phyloP scores from a whole-genome alignment of 2,329 filamentous ascomycete species.

The Fonsecaea nubica region DNA sequence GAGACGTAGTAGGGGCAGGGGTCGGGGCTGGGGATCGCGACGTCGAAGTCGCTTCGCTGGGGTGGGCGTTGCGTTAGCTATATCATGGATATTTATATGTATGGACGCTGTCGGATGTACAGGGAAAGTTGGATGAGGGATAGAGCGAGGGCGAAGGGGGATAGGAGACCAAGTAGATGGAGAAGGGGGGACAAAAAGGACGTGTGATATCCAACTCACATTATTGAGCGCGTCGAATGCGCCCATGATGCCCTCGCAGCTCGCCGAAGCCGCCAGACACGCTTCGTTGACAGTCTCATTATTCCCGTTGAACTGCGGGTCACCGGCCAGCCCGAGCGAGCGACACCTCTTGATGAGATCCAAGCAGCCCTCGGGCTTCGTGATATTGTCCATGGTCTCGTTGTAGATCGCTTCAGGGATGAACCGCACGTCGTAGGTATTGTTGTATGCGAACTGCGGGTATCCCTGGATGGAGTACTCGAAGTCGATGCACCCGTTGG shows the following conservation, averaged over 20 bases:
- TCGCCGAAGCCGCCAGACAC: conserved; percentile 54
- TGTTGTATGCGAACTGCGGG: conserved; percentile 62
- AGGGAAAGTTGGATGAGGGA: too few species aligned
- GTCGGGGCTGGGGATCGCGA: conserved; percentile 59
- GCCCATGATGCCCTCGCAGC: conserved; percentile 51
- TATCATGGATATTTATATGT: neutral
- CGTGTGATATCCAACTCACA: conserved; percentile 1
- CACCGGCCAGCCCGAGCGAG: conserved; percentile 53
- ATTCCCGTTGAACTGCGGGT: conserved; percentile 57
- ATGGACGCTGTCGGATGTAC: neutral
- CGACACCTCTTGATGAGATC: conserved; percentile 62
- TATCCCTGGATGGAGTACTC: conserved; percentile 57
- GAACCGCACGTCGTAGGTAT: conserved; percentile 62
- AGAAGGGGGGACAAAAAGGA: too few species aligned
- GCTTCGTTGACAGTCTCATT: conserved; percentile 54
- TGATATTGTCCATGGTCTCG: conserved; percentile 53
- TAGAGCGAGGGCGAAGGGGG: neutral
- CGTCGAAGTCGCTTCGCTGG: conserved; percentile 62
- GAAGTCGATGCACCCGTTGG: conserved; percentile 64
- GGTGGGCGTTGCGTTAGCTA: neutral
- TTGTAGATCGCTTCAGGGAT: conserved; percentile 58
- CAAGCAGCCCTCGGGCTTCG: conserved; percentile 58
- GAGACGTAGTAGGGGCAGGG: conserved; percentile 62
- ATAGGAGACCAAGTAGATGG: too few species aligned
- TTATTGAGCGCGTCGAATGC: conserved; percentile 49